Base-by-base conservation (phyloP, 2,329 filamentous ascomycete species). In the Pseudogymnoascus sp. region DNA sequence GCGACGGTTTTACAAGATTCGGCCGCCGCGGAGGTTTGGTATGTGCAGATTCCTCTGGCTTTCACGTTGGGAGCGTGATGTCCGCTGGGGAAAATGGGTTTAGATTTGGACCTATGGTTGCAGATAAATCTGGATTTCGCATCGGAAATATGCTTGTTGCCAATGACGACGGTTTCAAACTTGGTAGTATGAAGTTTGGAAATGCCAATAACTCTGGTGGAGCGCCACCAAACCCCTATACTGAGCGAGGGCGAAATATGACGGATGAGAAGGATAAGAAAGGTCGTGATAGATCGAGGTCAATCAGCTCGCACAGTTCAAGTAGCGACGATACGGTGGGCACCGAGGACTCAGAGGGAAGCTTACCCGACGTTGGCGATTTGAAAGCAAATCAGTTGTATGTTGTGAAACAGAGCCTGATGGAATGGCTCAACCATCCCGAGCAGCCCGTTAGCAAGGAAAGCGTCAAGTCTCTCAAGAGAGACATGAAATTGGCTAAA, bases 341-440 rank as follows among this genome's bases (percentile, higher is more conserved):
- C 15, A 60, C 35, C 2, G 35, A 37, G 3, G 58, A 37, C 33
- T 37, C 58, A 3, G 58, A 37, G 4, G 58, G 35, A 48, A 45
- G 58, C 15, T 45, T 45, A 45, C 58, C 82, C 0, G 77, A 80
- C 60, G 80, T 79, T 67, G 79, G 83, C 62, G 76, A 80, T 42
- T 73, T 85, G 1, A 71, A 70, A 10, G 77, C 79, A 60, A 67
- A 73, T 15, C 81, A 84, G 69, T 73, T 85, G 1, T 77, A 80
- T 1, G 64, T 78, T 1, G 77, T 78, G 12, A 75, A 75, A 52
- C 68, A 74, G 10, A 75, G 75, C 3, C 73, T 86, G 13, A 66
- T 74, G 21, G 70, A 74, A 6, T 85, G 82, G 81, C 75, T 82
- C 1, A 71, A 76, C 7, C 74, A 77, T 37, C 81, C 82, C 0